Evolutionary conservation across 345 rosid species (phyloP), one percentile per base, ranked within the genome.

Genomic region (Hirschfeldia incana): DNA sequence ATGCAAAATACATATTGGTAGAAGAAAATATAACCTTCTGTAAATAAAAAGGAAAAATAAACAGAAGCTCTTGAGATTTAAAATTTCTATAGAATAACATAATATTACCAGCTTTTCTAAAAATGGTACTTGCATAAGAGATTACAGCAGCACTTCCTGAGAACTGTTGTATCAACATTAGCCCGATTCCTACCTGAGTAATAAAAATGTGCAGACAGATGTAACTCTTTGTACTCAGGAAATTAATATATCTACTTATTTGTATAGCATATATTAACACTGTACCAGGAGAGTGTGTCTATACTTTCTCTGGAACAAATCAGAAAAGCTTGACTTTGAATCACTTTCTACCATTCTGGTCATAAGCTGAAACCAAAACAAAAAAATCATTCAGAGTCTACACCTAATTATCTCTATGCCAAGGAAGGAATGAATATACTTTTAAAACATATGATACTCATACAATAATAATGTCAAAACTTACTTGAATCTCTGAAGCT

Each of bases 401-500:
- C 8, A 26, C 21, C 21, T 21, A 21, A 21, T 57, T 9, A 1
- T 60, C 13, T 61, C 5, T n/a, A 16, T 33, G 17, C 10, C 9
- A 63, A 62, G 15, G 28, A 63, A 62, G 15, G 28, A 61, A 42
- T 30, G 11, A 33, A 32, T 60, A 55, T 7, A 62, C n/a, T 63
- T 26, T 13, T 30, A 36, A 44, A 27, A 44, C 1, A 5, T 39
- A 55, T 21, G n/a, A 21, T 55, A 46, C 4, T 21, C 9, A 21
- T 55, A 46, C 4, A 8, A 8, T 46, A 12, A 11, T n/a, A 37
- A 26, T 29, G 4, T 30, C 57, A 55, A 8, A 62, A 46, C 30
- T 67, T 82, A 91, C 93, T 79, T 37, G 78, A 44, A 91, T 91
- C 1, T 85, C 86, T 55, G 86, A 80, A 68, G 81, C 81, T 81